Evolutionary conservation across 169 alveolate species (phyloP), one percentile per base, ranked within the genome.

Genomic region (Plasmodium coatneyi): DNA sequence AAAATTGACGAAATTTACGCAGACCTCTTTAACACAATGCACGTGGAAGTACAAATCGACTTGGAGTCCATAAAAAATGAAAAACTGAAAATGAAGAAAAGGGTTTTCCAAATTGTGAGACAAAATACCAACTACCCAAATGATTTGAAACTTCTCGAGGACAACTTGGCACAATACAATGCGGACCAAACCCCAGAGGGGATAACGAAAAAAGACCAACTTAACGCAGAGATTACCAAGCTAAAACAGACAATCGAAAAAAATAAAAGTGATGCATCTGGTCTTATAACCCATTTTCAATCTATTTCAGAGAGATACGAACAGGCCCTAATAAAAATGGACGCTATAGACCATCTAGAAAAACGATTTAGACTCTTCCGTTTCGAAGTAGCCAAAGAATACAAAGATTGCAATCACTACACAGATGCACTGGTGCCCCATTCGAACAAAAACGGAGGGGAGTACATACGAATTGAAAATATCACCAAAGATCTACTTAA

Each of bases 1-100:
- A 52, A 76, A 74, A 54, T 86, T 28, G 80, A 86, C 10, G 5
- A 10, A 34, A 22, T 60, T 0, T 52, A 22, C n/a, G 3, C n/a
- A 3, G 87, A 76, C 2, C 25, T 86, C 25, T 74, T 74, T 25
- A 76, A 76, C 10, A 22, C n/a, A 0, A 0, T 52, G 28, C 39
- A 72, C 46, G 84, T 78, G n/a, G 87, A 52, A 43, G 28, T 76
- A 25, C 83, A 54, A 36, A 74, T 76, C 22, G 93, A 86, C 16
- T 52, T 25, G 43, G 1, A 25, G 25, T 3, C 41, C 12, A 16
- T 74, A 10, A 49, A n/a, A 43, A 12, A 76, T 16, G 54, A 86
- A 34, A 52, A 34, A 16, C 41, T 52, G 22, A 70, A 76, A 19
- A 49, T 86, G 66, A 7, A 49, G 28, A 30, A 19, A 19, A 41